A percentile compares a stretch with the other conserved stretches of the same genome.
These are phyloP conservation scores for Phytophthora boehmeriae DNA, from an alignment of 352 stramenopile species.

Conservation along the genomic window DNA sequence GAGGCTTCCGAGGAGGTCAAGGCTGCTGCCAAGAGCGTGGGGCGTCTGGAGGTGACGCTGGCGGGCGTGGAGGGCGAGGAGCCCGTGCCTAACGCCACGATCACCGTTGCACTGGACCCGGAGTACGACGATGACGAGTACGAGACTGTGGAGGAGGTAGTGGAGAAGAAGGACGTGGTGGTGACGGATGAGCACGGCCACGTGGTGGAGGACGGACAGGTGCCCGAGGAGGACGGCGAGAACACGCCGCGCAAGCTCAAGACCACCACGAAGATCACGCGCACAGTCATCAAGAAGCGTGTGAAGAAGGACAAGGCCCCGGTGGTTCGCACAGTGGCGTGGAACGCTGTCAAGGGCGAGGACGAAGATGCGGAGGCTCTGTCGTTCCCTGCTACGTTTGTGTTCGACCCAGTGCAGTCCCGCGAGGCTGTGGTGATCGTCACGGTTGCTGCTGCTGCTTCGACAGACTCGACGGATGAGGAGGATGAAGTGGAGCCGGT, in stretches of 20 bases:
- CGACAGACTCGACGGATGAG: conserved; percentile 42
- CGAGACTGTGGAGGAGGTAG: conserved; percentile 56
- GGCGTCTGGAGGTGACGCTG: conserved; percentile 69
- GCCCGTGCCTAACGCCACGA: conserved; percentile 55
- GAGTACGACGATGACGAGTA: conserved; percentile 76
- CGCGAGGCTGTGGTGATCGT: conserved; percentile 81
- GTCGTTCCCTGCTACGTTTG: conserved; percentile 69
- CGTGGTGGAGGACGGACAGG: conserved; percentile 48
- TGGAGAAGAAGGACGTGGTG: conserved; percentile 64
- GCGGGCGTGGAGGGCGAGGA: conserved; percentile 59
- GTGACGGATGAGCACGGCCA: conserved; percentile 52
- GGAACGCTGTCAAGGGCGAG: conserved; percentile 27
- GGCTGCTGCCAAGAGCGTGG: conserved; percentile 68
- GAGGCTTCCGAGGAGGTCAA: conserved; percentile 33
- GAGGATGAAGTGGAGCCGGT: conserved; percentile 59
- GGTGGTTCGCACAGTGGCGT: conserved; percentile 44
- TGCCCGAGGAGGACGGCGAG: conserved; percentile 40
- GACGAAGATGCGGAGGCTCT: conserved; percentile 17
- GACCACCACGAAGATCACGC: conserved; percentile 65
- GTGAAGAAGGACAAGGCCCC: conserved; percentile 60
- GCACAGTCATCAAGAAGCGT: conserved; percentile 59
- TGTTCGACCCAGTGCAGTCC: conserved; percentile 86
- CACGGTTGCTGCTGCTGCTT: conserved; percentile 44
- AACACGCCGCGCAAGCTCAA: conserved; percentile 50
- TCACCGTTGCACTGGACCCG: conserved; percentile 74